Percentiles rank a stretch among this genome's conserved stretches.
Evolutionary conservation across 2,329 filamentous ascomycete species (phyloP).

Genomic region (Colletotrichum simmondsii): DNA sequence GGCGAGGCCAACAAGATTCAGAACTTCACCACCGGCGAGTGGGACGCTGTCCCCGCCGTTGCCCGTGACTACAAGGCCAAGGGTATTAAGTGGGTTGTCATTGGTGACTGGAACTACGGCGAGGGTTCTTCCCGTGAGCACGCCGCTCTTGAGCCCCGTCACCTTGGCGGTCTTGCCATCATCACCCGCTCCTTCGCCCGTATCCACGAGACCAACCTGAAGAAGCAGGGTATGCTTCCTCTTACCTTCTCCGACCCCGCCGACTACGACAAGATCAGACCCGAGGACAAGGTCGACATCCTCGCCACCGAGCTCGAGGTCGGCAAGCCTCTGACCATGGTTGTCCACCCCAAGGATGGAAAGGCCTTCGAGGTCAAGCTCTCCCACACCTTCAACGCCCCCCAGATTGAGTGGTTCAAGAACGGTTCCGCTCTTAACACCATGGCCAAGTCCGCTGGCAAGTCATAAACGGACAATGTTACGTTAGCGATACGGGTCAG

Average conservation of each 20-base stretch:
- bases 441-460: slow-evolving; percentile 79
- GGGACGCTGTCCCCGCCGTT: slow-evolving; percentile 89
- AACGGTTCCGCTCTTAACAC: slow-evolving; percentile 98
- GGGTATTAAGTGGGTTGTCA: slow-evolving; percentile 94
- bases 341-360: slow-evolving; percentile 91
- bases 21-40: slow-evolving; percentile 87
- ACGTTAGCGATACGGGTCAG: slow-evolving; percentile 17
- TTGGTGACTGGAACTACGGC: slow-evolving; percentile 99
- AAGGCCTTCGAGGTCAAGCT: slow-evolving; percentile 82
- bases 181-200: slow-evolving; percentile 95
- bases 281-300: slow-evolving; percentile 91
- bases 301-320: slow-evolving; percentile 89
- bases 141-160: slow-evolving; percentile 95
- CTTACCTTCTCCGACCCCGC: slow-evolving; percentile 93
- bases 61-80: slow-evolving; percentile 99
- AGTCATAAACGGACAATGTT: slow-evolving; percentile 42
- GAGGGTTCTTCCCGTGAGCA: slow-evolving; percentile 98
- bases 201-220: slow-evolving; percentile 99
- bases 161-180: slow-evolving; percentile 96
- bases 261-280: slow-evolving; percentile 97
- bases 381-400: slow-evolving; percentile 96
- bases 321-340: slow-evolving; percentile 91
- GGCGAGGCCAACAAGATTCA: slow-evolving; percentile 97
- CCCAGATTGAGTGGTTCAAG: slow-evolving; percentile 99
- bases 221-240: slow-evolving; percentile 99